These are phyloP conservation scores for Cystofilobasidium capitatum DNA, from an alignment of 768 basidiomycete species.

Conservation along the genomic window DNA sequence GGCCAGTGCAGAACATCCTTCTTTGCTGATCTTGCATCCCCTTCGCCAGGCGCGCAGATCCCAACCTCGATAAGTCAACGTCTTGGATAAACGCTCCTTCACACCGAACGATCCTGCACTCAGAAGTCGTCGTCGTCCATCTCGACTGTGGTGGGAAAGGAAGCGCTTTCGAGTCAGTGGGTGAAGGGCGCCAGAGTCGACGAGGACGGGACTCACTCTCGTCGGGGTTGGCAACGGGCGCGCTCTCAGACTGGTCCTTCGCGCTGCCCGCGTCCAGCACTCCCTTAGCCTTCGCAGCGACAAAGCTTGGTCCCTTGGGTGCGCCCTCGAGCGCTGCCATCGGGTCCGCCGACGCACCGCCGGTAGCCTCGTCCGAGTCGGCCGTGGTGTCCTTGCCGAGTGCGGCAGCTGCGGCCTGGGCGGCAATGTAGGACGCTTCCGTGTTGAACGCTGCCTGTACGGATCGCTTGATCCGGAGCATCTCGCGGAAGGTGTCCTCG, in stretches of 20 bases:
- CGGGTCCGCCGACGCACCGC: constrained; percentile 51
- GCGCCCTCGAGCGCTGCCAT: constrained; percentile 59
- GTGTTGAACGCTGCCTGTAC: constrained; percentile 99
- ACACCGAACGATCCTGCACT: no score
- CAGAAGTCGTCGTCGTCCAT: constrained; percentile 28
- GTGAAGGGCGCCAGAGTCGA: neutral
- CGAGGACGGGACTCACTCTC: constrained; percentile 22
- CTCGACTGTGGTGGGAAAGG: constrained; percentile 13
- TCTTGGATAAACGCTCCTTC: no score
- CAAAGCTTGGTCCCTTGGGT: constrained; percentile 57
- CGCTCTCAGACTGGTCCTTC: constrained; percentile 6
- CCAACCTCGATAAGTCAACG: no score
- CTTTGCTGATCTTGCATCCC: no score
- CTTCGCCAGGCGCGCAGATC: no score
- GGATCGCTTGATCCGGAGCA: constrained; percentile 51
- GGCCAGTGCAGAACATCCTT: no score
- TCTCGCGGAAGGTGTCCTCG: constrained; percentile 82
- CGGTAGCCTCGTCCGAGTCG: constrained; percentile 39
- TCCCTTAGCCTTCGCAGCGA: constrained; percentile 37
- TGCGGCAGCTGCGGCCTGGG: constrained; percentile 68
- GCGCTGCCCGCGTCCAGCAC: constrained; percentile 14
- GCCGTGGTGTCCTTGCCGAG: constrained; percentile 50
- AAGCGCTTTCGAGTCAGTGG: neutral
- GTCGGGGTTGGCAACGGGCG: constrained; percentile 20
- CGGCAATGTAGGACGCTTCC: constrained; percentile 69